Evolutionary conservation across 176 grass and related monocot species (phyloP).

Genomic region (Musa troglodytarum): DNA sequence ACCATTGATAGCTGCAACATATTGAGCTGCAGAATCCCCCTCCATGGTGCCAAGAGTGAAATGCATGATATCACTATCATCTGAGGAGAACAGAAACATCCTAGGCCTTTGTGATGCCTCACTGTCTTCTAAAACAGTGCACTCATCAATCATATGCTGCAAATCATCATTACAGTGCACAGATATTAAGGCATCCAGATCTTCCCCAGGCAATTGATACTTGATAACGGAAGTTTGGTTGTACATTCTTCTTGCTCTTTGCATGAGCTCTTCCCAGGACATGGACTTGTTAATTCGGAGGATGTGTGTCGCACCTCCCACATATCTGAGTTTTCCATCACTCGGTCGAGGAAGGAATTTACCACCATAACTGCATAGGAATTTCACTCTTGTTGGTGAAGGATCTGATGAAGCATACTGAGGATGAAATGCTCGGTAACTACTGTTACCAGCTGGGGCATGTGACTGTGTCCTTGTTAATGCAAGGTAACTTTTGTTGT

Average conservation of each 20-base stretch:
- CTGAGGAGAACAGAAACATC: constrained; percentile 68
- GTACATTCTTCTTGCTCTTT: constrained; percentile 34
- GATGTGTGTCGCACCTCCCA: constrained; percentile 63
- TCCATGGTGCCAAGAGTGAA: constrained; percentile 23
- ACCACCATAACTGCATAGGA: constrained; percentile 70
- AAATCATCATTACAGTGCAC: constrained; percentile 72
- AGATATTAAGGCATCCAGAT: constrained; percentile 65
- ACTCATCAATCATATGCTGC: constrained; percentile 78
- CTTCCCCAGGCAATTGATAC: constrained; percentile 78
- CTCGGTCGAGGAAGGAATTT: constrained; percentile 69
- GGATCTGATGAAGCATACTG: constrained; percentile 10
- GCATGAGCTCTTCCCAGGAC: constrained; percentile 54
- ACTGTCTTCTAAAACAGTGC: constrained; percentile 25
- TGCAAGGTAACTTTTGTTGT: neutral
- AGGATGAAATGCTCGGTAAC: constrained; percentile 24
- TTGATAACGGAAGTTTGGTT: constrained; percentile 46
- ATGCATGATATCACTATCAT: constrained; percentile 31
- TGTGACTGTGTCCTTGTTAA: neutral
- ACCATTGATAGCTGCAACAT: constrained; percentile 59
- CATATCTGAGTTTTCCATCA: constrained; percentile 60
- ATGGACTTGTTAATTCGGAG: constrained; percentile 43
- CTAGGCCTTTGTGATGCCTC: constrained; percentile 33
- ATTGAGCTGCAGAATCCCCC: constrained; percentile 44
- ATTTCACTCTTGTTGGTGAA: constrained; percentile 43
- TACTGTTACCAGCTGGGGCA: neutral